Conservation (phyloP, 2,329 filamentous ascomycete genomes). For the Penicillium sp. region DNA sequence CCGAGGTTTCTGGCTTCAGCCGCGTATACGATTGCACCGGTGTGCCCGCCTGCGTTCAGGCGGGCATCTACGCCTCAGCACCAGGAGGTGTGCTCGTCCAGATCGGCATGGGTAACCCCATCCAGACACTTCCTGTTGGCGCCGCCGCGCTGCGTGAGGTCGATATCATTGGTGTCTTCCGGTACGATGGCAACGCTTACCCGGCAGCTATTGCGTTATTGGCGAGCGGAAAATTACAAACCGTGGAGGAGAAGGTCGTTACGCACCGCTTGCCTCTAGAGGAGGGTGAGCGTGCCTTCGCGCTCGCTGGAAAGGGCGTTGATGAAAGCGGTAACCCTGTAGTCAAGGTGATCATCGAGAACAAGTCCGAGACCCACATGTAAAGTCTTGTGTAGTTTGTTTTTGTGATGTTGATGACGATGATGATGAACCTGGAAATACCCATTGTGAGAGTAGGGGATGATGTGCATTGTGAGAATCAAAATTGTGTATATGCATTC, state of each 20-base stretch:
- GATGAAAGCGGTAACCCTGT: conserved; percentile 54
- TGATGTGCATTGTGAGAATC: neutral
- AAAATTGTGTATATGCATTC: conserved; percentile 1
- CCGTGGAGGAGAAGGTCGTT: conserved; percentile 51
- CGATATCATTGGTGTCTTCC: conserved; percentile 57
- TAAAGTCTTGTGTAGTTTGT: neutral
- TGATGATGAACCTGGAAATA: conserved; percentile 21
- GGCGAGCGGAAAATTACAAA: conserved; percentile 49
- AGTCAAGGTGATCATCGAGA: conserved; percentile 52
- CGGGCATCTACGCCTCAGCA: conserved; percentile 44
- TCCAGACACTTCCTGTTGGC: conserved; percentile 54
- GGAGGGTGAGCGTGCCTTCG: conserved; percentile 52
- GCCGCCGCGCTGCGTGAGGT: conserved; percentile 56
- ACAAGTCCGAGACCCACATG: conserved; percentile 15
- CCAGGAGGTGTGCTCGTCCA: conserved; percentile 54
- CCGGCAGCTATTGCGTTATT: conserved; percentile 54
- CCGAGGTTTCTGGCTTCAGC: conserved; percentile 36
- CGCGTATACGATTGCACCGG: conserved; percentile 49
- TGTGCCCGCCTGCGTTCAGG: conserved; percentile 45
- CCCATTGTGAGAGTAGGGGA: conserved; percentile 13
- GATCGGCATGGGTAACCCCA: conserved; percentile 57
- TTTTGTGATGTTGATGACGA: conserved; percentile 8
- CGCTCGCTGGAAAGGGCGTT: conserved; percentile 49
- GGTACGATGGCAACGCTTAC: conserved; percentile 54
- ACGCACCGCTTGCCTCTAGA: conserved; percentile 52